These are phyloP conservation scores for Phytopythium oedochilum DNA, from an alignment of 352 stramenopile species.

Conservation along the genomic window DNA sequence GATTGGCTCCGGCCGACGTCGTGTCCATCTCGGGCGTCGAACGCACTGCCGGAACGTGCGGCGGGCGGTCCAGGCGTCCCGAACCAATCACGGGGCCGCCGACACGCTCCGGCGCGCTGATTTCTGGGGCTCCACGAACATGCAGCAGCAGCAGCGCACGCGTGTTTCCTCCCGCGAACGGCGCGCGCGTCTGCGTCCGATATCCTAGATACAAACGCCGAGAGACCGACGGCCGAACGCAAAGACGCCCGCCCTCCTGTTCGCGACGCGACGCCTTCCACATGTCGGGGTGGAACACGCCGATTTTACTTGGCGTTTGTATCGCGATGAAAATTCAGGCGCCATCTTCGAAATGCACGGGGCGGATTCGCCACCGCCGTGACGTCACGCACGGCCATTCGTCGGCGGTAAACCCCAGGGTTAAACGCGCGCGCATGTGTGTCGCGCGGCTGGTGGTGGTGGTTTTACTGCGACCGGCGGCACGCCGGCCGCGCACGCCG, in stretches of 20 bases:
- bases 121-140: not conserved
- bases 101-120: not conserved
- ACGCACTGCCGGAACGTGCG: not conserved
- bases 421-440: not conserved
- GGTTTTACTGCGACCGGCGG: too few species aligned
- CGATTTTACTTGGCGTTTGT: not conserved
- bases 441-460: not conserved
- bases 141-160: not conserved
- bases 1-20: not conserved
- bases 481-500: not conserved
- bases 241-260: too few species aligned
- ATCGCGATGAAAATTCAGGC: not conserved
- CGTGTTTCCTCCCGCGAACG: not conserved
- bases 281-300: too few species aligned
- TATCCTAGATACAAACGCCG: too few species aligned
- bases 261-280: too few species aligned
- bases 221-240: too few species aligned
- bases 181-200: not conserved
- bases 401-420: too few species aligned
- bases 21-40: not conserved
- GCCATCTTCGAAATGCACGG: too few species aligned
- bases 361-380: not conserved
- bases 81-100: not conserved
- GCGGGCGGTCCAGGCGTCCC: too few species aligned
- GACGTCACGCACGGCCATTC: not conserved